A percentile compares a stretch with the other conserved stretches of the same genome.
Evolutionary conservation across 768 basidiomycete genomes (phyloP).

Genomic region (Boletus rubescentipes): DNA sequence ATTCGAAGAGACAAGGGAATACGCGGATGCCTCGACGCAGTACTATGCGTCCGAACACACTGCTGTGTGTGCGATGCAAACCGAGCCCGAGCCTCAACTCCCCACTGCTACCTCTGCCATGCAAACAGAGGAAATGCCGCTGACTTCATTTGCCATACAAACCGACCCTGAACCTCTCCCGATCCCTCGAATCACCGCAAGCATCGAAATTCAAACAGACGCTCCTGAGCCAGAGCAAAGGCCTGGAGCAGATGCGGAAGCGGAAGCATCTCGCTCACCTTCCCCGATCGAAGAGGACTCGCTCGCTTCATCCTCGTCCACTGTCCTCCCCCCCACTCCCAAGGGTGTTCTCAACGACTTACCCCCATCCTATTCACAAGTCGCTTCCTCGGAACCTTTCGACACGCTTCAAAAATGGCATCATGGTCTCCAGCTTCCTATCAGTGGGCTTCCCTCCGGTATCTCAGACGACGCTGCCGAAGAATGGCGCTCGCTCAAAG

Average conservation of each 20-base stretch:
- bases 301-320: conserved; percentile 72
- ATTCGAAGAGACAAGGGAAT: conserved; percentile 68
- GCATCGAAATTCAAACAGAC: conserved; percentile 68
- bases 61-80: conserved; percentile 51
- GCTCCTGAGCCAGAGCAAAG: conserved; percentile 38
- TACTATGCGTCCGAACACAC: conserved; percentile 60
- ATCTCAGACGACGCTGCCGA: conserved; percentile 66
- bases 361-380: conserved; percentile 73
- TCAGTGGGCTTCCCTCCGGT: conserved; percentile 46
- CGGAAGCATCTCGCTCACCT: conserved; percentile 40
- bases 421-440: conserved; percentile 48
- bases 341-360: conserved; percentile 52
- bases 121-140: conserved; percentile 50
- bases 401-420: conserved; percentile 74
- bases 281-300: conserved; percentile 51
- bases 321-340: conserved; percentile 69
- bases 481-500: conserved; percentile 79
- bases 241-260: conserved; percentile 31
- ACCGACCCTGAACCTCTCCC: conserved; percentile 38
- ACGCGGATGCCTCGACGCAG: conserved; percentile 71
- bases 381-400: conserved; percentile 49
- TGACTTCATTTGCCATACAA: conserved; percentile 34
- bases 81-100: conserved; percentile 56
- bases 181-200: conserved; percentile 33
- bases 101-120: conserved; percentile 46